Percentiles rank a stretch among this genome's conserved stretches.
Conservation (phyloP, 805 yeast species). For the Yarrowia sp. region DNA sequence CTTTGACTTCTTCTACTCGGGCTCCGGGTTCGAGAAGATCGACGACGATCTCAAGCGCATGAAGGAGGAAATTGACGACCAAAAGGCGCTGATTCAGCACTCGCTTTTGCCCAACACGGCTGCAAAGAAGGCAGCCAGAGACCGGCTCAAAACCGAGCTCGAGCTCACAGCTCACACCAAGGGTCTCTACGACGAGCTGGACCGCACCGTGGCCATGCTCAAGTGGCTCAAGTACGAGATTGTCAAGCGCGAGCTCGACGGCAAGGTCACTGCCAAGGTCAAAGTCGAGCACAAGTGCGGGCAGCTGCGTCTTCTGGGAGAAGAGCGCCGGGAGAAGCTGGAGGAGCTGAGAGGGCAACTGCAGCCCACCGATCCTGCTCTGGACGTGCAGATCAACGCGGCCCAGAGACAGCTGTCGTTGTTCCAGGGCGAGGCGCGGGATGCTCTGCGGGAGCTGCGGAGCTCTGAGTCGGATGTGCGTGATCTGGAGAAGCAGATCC, state of each 20-base stretch:
- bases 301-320: too few species aligned
- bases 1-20: conserved; percentile 74
- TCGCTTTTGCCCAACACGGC: conserved; percentile 43
- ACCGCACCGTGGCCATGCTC: background rate
- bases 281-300: background rate
- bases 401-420: too few species aligned
- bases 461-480: too few species aligned
- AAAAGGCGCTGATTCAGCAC: conserved; percentile 43
- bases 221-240: background rate
- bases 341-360: too few species aligned
- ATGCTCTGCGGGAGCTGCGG: too few species aligned
- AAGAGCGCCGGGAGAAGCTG: background rate
- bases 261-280: background rate
- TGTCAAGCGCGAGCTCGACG: background rate
- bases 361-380: too few species aligned
- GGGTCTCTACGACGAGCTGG: background rate
- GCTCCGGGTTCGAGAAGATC: conserved; percentile 67
- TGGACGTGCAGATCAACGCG: too few species aligned
- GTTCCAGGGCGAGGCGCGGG: too few species aligned
- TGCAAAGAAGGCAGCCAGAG: conserved; percentile 33
- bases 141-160: conserved; percentile 1
- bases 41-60: conserved; percentile 44
- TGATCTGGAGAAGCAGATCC: too few species aligned
- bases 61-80: conserved; percentile 44
- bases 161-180: conserved; percentile 3